phyloP scores from a whole-genome alignment of 805 yeast species.

The Wickerhamomyces ciferrii region DNA sequence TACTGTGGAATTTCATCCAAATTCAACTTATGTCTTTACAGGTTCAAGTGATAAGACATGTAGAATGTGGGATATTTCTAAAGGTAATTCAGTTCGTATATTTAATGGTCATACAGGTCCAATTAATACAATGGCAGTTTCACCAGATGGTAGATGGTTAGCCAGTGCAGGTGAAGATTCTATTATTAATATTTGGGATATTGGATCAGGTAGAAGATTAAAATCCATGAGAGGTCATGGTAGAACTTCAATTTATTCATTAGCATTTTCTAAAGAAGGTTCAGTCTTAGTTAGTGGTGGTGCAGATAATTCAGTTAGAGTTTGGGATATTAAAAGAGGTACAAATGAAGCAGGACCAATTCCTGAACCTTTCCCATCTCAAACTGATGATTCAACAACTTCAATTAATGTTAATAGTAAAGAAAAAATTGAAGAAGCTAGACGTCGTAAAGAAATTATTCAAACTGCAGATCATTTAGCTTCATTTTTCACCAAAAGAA shows the following conservation, averaged over 20 bases:
- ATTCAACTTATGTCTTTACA: slow-evolving; percentile 88
- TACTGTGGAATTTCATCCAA: slow-evolving; percentile 92
- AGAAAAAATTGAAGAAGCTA: slow-evolving; percentile 38
- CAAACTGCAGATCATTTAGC: slow-evolving; percentile 90
- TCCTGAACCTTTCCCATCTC: slow-evolving; percentile 60
- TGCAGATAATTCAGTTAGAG: slow-evolving; percentile 87
- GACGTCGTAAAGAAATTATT: slow-evolving; percentile 62
- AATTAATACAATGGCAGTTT: slow-evolving; percentile 76
- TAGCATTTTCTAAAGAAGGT: slow-evolving; percentile 84
- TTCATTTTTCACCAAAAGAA: slow-evolving; percentile 87
- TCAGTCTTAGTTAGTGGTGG: slow-evolving; percentile 87
- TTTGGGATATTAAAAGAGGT: slow-evolving; percentile 90
- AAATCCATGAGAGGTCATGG: slow-evolving; percentile 97
- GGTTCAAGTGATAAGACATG: slow-evolving; percentile 95
- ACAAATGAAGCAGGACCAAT: slow-evolving; percentile 74
- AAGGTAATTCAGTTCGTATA: slow-evolving; percentile 85
- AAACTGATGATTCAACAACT: slow-evolving; percentile 27
- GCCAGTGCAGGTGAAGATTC: slow-evolving; percentile 95
- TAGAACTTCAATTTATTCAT: slow-evolving; percentile 74
- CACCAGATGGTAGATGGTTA: slow-evolving; percentile 96
- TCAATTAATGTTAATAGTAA: slow-evolving; percentile 20
- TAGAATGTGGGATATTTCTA: slow-evolving; percentile 95
- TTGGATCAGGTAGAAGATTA: slow-evolving; percentile 82
- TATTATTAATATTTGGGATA: slow-evolving; percentile 87
- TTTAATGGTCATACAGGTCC: slow-evolving; percentile 94